Evolutionary conservation across 441 rosid species (phyloP).

Genomic region (Melastoma candidum): DNA sequence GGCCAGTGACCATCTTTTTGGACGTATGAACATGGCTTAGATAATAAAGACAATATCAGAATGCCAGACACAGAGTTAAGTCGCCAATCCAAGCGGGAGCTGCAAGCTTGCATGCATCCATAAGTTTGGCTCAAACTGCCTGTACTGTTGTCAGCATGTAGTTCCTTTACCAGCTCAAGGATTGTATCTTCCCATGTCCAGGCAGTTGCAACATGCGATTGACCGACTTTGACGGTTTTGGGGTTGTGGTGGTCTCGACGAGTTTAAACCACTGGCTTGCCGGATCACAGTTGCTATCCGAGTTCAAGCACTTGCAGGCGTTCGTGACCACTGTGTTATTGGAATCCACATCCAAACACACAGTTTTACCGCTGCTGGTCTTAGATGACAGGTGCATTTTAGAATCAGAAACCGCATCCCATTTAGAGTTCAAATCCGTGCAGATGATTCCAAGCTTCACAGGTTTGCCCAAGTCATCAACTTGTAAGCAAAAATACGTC

Average conservation of each 20-base stretch:
- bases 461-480: conserved; percentile 24
- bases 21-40: no score
- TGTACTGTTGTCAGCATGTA: no score
- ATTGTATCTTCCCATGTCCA: no score
- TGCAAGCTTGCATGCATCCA: no score
- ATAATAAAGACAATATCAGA: no score
- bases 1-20: no score
- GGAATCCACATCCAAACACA: conserved; percentile 65
- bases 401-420: conserved; percentile 57
- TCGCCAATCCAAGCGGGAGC: no score
- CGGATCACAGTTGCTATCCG: conserved; percentile 48
- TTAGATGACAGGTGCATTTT: conserved; percentile 57
- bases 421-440: conserved; percentile 31
- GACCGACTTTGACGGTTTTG: no score
- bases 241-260: conserved; percentile 47
- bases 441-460: conserved; percentile 36
- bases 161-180: no score
- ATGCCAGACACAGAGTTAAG: no score
- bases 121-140: no score
- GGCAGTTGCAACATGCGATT: no score
- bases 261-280: conserved; percentile 83
- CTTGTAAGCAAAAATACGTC: conserved; percentile 57
- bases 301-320: conserved; percentile 48
- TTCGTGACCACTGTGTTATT: conserved; percentile 31
- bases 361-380: conserved; percentile 23